These are phyloP conservation scores for Xerocomus amazonicus DNA, from an alignment of 1,284 basidiomycete species.

Conservation along the genomic window DNA sequence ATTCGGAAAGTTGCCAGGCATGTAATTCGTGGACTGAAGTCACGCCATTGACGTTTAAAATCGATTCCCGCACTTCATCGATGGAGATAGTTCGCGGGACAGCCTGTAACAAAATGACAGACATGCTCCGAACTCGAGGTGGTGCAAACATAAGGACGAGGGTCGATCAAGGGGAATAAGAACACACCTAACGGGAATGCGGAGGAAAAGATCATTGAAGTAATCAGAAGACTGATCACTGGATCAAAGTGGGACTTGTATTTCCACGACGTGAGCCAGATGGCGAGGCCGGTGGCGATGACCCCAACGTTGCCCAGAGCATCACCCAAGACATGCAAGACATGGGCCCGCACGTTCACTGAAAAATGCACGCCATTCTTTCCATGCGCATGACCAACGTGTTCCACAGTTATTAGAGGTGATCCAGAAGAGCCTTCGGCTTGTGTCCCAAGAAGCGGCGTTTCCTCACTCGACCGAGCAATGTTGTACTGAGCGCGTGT, in stretches of 20 bases:
- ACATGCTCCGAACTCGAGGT: constrained; percentile 79
- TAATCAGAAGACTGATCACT: constrained; percentile 90
- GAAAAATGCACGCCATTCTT: constrained; percentile 67
- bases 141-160: constrained; percentile 10
- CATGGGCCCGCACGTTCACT: constrained; percentile 97
- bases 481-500: constrained; percentile 21
- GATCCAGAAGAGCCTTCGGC: constrained; percentile 10
- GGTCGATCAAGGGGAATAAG: constrained; percentile 8
- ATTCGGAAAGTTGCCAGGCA: constrained; percentile 91
- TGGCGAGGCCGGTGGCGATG: constrained; percentile 90
- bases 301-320: constrained; percentile 98
- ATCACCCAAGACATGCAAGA: constrained; percentile 95
- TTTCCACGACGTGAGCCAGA: constrained; percentile 78
- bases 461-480: constrained; percentile 33
- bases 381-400: constrained; percentile 24
- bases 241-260: constrained; percentile 95
- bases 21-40: constrained; percentile 93
- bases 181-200: constrained; percentile 85
- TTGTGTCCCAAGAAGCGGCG: constrained; percentile 37
- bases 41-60: constrained; percentile 83
- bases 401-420: constrained; percentile 19
- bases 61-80: constrained; percentile 79
- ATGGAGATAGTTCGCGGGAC: constrained; percentile 89
- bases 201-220: constrained; percentile 94
- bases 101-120: constrained; percentile 96